phyloP scores from a whole-genome alignment of 1,139 yeast species.

The Nematodospora anomalae region DNA sequence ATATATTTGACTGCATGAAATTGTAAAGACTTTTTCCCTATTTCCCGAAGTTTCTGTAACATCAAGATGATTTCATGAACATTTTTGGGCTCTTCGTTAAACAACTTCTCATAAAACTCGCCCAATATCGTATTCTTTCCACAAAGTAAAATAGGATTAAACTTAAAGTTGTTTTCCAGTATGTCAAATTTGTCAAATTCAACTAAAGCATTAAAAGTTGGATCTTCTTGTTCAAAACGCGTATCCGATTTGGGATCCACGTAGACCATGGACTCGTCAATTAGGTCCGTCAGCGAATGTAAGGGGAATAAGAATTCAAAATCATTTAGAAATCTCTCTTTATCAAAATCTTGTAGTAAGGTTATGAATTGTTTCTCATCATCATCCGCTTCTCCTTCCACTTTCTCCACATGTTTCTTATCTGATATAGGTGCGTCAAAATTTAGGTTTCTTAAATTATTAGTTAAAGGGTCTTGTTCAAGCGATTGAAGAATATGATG shows the following conservation, averaged over 20 bases:
- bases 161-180: slow-evolving; percentile 1
- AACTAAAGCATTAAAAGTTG: slow-evolving; percentile 5
- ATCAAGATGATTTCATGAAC: neutral
- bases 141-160: slow-evolving; percentile 13
- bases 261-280: slow-evolving; percentile 6
- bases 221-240: neutral
- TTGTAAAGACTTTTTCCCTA: slow-evolving; percentile 6
- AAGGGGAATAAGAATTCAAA: slow-evolving; percentile 10
- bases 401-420: neutral
- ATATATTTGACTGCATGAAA: slow-evolving; percentile 1
- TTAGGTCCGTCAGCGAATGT: slow-evolving; percentile 2
- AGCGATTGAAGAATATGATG: neutral
- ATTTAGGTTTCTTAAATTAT: neutral
- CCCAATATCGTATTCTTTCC: slow-evolving; percentile 3
- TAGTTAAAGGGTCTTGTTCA: neutral
- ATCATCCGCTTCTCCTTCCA: neutral
- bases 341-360: neutral
- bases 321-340: slow-evolving; percentile 4
- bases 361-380: neutral
- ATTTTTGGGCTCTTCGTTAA: neutral
- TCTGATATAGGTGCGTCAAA: neutral
- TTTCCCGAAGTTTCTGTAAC: slow-evolving; percentile 3
- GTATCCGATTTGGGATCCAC: neutral
- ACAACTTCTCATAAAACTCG: neutral
- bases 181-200: slow-evolving; percentile 11